Percentiles rank a stretch among this genome's conserved stretches.
phyloP scores from a whole-genome alignment of 805 yeast genomes.

The Candida easanensis region DNA sequence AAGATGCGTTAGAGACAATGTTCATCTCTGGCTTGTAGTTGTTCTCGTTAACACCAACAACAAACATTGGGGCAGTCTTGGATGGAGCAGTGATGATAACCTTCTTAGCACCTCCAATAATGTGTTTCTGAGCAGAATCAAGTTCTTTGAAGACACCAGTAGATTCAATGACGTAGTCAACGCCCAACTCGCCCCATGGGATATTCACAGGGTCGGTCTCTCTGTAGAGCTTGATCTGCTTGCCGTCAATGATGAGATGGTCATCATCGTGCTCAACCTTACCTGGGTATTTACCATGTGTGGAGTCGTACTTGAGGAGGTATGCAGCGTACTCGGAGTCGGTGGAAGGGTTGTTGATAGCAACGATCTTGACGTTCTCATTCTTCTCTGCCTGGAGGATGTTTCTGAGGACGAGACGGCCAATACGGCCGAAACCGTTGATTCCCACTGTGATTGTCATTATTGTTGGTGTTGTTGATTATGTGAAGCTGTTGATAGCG shows the following conservation, averaged over 20 bases:
- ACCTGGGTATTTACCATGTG: conserved; percentile 64
- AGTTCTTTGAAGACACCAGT: conserved; percentile 69
- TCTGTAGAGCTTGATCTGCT: conserved; percentile 48
- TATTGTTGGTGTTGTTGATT: conserved; percentile 6
- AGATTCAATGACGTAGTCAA: conserved; percentile 66
- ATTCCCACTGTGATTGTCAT: conserved; percentile 64
- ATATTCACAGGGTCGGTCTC: conserved; percentile 66
- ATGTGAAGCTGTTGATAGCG: neutral
- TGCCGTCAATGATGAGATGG: conserved; percentile 52
- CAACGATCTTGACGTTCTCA: conserved; percentile 58
- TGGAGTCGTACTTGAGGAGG: conserved; percentile 74
- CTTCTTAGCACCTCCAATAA: conserved; percentile 73
- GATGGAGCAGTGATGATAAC: conserved; percentile 73
- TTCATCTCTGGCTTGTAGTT: conserved; percentile 54
- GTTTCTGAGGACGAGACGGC: conserved; percentile 78
- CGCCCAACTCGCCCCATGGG: conserved; percentile 64
- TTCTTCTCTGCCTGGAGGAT: conserved; percentile 12
- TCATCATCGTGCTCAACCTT: conserved; percentile 53
- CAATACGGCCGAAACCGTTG: conserved; percentile 94
- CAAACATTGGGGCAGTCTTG: conserved; percentile 70
- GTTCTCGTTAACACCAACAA: conserved; percentile 65
- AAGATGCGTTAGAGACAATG: conserved; percentile 68
- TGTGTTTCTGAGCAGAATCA: conserved; percentile 66
- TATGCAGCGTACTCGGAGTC: conserved; percentile 67
- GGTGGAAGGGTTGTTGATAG: conserved; percentile 69